These are phyloP conservation scores for Fusarium sp. DNA, from an alignment of 2,329 filamentous ascomycete genomes.

Conservation along the genomic window DNA sequence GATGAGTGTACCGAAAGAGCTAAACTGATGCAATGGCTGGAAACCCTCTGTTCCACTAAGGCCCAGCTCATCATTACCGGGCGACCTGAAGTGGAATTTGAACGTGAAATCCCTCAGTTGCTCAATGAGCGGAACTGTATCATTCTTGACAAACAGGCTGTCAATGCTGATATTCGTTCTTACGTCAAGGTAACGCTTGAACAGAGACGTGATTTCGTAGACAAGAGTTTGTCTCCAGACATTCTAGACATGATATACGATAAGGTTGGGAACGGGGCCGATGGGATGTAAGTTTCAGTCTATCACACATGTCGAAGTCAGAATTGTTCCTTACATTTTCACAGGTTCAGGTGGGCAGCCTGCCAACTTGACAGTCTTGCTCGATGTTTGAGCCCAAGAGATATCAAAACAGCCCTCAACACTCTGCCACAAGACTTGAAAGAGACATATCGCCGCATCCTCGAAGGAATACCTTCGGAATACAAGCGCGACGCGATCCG, in stretches of 20 bases:
- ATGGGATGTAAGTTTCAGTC: constrained; percentile 50
- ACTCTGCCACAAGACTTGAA: not conserved
- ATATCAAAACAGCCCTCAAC: not conserved
- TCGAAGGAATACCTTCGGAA: constrained; percentile 40
- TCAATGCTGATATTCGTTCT: constrained; percentile 37
- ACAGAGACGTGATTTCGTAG: constrained; percentile 35
- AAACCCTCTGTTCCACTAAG: constrained; percentile 13
- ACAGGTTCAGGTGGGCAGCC: constrained; percentile 10
- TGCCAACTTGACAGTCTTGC: not conserved
- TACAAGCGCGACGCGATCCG: constrained; percentile 41
- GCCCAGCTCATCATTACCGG: constrained; percentile 31
- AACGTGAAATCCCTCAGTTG: constrained; percentile 4
- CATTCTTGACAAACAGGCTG: constrained; percentile 23
- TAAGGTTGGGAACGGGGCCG: constrained; percentile 38
- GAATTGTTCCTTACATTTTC: not conserved
- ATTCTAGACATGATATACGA: constrained; percentile 1
- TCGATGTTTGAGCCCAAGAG: not conserved
- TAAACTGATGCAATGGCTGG: constrained; percentile 43
- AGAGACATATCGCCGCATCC: not conserved
- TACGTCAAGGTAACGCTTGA: constrained; percentile 28
- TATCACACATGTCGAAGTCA: not conserved
- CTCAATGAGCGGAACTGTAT: constrained; percentile 38
- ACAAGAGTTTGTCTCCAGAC: constrained; percentile 24
- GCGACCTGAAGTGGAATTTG: constrained; percentile 41
- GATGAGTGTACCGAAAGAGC: constrained; percentile 37